These are phyloP conservation scores for Mycena floridula DNA, from an alignment of 768 basidiomycete species.

Conservation along the genomic window DNA sequence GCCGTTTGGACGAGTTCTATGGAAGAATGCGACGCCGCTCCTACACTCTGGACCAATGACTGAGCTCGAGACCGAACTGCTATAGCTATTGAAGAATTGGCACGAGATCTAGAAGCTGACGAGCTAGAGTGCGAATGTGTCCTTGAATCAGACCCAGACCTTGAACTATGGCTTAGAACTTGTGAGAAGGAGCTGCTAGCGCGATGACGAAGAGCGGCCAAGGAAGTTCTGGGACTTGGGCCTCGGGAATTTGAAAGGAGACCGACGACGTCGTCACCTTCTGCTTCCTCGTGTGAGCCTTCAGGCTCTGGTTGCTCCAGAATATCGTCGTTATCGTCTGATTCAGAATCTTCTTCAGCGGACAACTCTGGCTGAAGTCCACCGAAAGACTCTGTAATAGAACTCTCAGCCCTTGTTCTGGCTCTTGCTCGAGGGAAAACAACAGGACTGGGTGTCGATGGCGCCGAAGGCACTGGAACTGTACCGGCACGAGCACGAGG, in stretches of 20 bases:
- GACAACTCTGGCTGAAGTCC: not conserved
- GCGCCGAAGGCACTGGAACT: conserved; percentile 18
- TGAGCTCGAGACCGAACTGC: conserved; percentile 56
- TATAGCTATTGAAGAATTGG: conserved; percentile 34
- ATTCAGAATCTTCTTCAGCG: not conserved
- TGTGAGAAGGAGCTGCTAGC: conserved; percentile 27
- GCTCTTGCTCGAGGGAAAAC: conserved; percentile 12
- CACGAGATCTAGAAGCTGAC: conserved; percentile 37
- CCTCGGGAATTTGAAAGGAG: conserved; percentile 35
- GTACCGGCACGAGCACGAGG: conserved; percentile 27
- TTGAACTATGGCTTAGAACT: conserved; percentile 27
- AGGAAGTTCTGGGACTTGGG: conserved; percentile 45
- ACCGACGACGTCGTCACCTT: conserved; percentile 54
- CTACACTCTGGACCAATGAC: conserved; percentile 59
- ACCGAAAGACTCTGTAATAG: not conserved
- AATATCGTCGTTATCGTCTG: not conserved
- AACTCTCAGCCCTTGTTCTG: not conserved
- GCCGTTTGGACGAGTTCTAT: conserved; percentile 47
- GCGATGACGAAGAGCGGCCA: conserved; percentile 34
- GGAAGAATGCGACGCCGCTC: conserved; percentile 55
- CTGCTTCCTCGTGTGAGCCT: not conserved
- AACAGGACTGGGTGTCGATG: conserved; percentile 10
- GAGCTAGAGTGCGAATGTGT: conserved; percentile 28
- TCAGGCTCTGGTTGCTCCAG: not conserved
- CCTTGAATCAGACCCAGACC: conserved; percentile 19